Base-by-base conservation (phyloP, 768 basidiomycete genomes). In the Lentinus tigrinus region DNA sequence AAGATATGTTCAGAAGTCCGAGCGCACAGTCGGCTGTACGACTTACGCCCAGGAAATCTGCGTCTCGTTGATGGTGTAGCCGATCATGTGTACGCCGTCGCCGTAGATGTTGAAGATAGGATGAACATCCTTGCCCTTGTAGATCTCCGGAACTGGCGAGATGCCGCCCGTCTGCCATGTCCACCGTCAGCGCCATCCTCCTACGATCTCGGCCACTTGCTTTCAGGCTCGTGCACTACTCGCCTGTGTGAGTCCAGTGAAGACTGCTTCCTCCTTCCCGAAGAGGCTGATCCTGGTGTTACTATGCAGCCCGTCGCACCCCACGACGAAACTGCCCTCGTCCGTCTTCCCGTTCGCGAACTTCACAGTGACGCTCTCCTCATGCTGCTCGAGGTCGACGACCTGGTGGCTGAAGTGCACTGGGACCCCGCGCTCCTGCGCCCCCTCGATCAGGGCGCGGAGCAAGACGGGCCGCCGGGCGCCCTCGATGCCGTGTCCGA, bases 291-390 rank as follows among this genome's bases (percentile, higher is more conserved):
- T 62, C 2, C 78, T 69, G 11, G 77, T 76, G 50, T 65, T 70
- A 59, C 75, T 75, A 59, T 79, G 78, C 57, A 80, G 65, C 10
- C 78, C 78, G 54, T 80, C 78, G 63, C 76, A 77, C 21, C 78
- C 78, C 9, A 78, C 69, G 4, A 78, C 70, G 51, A 80, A 72
- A 56, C 71, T 72, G 7, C 72, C 77, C 0, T 61, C 70, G 43
- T 73, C 76, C 44, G 54, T 65, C 21, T 58, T 58, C 9, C 77
- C 78, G 48, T 75, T 74, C 36, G 63, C 67, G 58, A 79, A 75
- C 4, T 42, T 62, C 11, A 75, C 77, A 5, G 58, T 56, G 2
- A 76, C 78, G 16, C 56, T 58, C 11, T 64, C 67, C 0, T 65
- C 66, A 19, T 47, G 38, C 57, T 76, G 71, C 42, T 74, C 69